A percentile compares a stretch with the other conserved stretches of the same genome.
phyloP scores from a whole-genome alignment of 1,284 basidiomycete species.

The Ceratobasidium papillatum region DNA sequence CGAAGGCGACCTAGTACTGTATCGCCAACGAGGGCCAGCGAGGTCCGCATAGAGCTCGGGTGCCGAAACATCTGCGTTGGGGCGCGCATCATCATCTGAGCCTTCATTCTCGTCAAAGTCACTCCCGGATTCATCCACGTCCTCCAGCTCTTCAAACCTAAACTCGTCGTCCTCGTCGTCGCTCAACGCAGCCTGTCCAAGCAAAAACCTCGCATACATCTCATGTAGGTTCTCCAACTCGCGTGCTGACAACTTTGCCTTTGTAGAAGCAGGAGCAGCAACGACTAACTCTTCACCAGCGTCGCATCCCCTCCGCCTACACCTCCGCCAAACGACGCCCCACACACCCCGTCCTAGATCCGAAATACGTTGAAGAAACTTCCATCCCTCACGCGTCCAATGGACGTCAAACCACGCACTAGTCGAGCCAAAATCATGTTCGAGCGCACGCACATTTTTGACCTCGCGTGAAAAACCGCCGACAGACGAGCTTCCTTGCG shows the following conservation, averaged over 20 bases:
- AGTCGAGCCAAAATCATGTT: slow-evolving; percentile 24
- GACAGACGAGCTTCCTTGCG: slow-evolving; percentile 36
- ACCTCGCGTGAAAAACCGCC: slow-evolving; percentile 62
- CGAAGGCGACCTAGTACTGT: slow-evolving; percentile 12
- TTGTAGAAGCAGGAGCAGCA: not conserved
- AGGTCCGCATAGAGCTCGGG: slow-evolving; percentile 58
- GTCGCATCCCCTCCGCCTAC: not conserved
- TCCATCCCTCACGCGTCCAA: slow-evolving; percentile 60
- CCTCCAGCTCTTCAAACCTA: slow-evolving; percentile 46
- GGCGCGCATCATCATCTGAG: slow-evolving; percentile 48
- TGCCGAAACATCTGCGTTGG: slow-evolving; percentile 51
- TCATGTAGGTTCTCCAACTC: slow-evolving; percentile 50
- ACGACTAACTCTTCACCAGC: not conserved
- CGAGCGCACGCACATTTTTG: slow-evolving; percentile 55
- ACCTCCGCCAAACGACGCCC: slow-evolving; percentile 47
- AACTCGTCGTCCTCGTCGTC: slow-evolving; percentile 68
- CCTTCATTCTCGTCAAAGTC: slow-evolving; percentile 39
- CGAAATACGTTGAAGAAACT: slow-evolving; percentile 53
- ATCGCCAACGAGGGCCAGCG: slow-evolving; percentile 47
- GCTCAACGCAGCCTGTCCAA: slow-evolving; percentile 66
- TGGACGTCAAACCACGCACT: slow-evolving; percentile 55
- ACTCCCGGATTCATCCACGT: slow-evolving; percentile 27
- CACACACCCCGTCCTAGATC: slow-evolving; percentile 55
- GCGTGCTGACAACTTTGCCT: not conserved
- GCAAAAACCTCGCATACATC: slow-evolving; percentile 66